A percentile compares a stretch with the other conserved stretches of the same genome.
These are phyloP conservation scores for Xylariales sp. DNA, from an alignment of 2,329 filamentous ascomycete species.

Conservation along the genomic window DNA sequence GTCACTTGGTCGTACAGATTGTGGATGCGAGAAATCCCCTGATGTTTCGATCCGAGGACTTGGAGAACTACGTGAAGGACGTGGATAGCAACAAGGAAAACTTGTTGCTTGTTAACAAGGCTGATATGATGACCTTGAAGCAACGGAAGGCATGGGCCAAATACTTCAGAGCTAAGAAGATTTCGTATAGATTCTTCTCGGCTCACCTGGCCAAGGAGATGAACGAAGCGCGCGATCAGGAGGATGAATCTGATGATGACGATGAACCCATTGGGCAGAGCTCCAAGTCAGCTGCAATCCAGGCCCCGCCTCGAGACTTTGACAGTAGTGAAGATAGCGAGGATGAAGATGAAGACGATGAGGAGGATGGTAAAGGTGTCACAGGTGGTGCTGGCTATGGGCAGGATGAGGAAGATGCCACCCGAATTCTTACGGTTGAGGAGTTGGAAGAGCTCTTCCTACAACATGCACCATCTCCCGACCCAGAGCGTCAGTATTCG, in stretches of 20 bases:
- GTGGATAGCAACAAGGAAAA: constrained; percentile 87
- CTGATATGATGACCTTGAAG: constrained; percentile 92
- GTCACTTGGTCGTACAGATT: constrained; percentile 94
- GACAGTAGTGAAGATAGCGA: constrained; percentile 17
- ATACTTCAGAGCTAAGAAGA: constrained; percentile 74
- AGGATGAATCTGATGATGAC: constrained; percentile 42
- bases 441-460: constrained; percentile 90
- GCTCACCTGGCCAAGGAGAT: constrained; percentile 85
- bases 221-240: constrained; percentile 66
- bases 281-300: constrained; percentile 19
- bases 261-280: constrained; percentile 28
- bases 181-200: constrained; percentile 95
- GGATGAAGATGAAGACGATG: constrained; percentile 15
- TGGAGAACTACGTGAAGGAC: constrained; percentile 92
- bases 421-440: constrained; percentile 84
- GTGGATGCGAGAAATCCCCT: constrained; percentile 94
- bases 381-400: constrained; percentile 31
- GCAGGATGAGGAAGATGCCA: constrained; percentile 51
- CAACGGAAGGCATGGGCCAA: constrained; percentile 83
- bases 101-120: constrained; percentile 92
- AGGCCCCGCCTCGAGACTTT: constrained; percentile 20
- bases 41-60: constrained; percentile 88
- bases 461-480: constrained; percentile 61
- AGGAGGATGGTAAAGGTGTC: constrained; percentile 23
- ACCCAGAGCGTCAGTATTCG: constrained; percentile 40